A percentile compares a stretch with the other conserved stretches of the same genome.
Evolutionary conservation across 208 protist species (phyloP).

Genomic region (Acanthamoeba sp.): DNA sequence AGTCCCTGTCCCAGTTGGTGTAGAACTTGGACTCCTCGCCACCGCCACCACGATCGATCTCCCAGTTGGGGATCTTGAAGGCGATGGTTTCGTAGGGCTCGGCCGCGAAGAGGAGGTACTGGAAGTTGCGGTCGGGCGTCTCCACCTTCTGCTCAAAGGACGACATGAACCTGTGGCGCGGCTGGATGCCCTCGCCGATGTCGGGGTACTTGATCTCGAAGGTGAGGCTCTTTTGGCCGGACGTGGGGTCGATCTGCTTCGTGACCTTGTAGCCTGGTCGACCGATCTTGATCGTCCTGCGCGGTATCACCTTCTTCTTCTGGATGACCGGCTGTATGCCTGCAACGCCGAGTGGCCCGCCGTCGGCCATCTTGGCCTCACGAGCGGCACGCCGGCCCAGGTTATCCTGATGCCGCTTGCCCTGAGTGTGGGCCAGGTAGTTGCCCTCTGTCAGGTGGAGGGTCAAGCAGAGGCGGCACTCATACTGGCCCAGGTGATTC

Average conservation of each 20-base stretch:
- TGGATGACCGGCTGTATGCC: neutral
- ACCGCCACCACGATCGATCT: slow-evolving; percentile 85
- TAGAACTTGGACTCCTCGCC: slow-evolving; percentile 86
- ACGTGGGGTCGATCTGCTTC: slow-evolving; percentile 90
- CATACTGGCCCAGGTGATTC: slow-evolving; percentile 90
- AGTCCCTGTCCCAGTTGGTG: slow-evolving; percentile 86
- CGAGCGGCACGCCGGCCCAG: slow-evolving; percentile 86
- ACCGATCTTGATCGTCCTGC: slow-evolving; percentile 74
- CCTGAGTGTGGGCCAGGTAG: slow-evolving; percentile 96
- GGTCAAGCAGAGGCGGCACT: slow-evolving; percentile 96
- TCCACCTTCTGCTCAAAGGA: slow-evolving; percentile 95
- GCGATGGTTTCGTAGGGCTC: slow-evolving; percentile 95
- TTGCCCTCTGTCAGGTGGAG: slow-evolving; percentile 95
- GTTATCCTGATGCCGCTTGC: slow-evolving; percentile 95
- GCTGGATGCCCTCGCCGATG: slow-evolving; percentile 92
- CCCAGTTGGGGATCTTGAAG: slow-evolving; percentile 93
- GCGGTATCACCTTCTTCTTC: slow-evolving; percentile 49
- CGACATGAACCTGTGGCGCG: slow-evolving; percentile 93
- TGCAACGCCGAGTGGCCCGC: neutral
- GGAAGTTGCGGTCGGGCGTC: slow-evolving; percentile 83
- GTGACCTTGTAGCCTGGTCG: slow-evolving; percentile 90
- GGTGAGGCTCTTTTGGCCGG: slow-evolving; percentile 87
- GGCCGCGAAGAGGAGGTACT: slow-evolving; percentile 94
- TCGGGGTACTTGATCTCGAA: slow-evolving; percentile 95
- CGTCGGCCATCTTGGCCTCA: slow-evolving; percentile 68